phyloP scores from a whole-genome alignment of 352 stramenopile genomes.

The Globisporangium orthogonon region DNA sequence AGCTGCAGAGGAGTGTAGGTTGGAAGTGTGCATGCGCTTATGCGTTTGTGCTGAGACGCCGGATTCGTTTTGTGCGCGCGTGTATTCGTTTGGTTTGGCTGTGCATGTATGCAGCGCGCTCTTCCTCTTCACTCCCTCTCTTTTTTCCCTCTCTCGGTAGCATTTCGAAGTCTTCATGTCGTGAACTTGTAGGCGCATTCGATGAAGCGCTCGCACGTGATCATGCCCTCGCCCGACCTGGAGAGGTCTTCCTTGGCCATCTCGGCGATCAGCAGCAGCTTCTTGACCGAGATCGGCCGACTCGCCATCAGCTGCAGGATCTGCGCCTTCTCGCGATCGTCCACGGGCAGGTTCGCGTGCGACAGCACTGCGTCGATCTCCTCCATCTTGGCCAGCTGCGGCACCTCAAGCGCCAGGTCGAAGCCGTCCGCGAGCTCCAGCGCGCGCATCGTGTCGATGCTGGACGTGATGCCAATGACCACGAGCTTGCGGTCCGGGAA shows the following conservation, averaged over 20 bases:
- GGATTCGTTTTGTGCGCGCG: no score
- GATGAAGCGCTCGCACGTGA: conserved; percentile 74
- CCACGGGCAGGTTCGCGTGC: conserved; percentile 76
- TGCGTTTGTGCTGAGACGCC: no score
- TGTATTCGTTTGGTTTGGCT: no score
- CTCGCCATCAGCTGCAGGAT: conserved; percentile 68
- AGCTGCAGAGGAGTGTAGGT: no score
- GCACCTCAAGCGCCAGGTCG: conserved; percentile 90
- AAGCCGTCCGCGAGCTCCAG: conserved; percentile 94
- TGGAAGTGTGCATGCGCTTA: no score
- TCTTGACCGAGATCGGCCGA: conserved; percentile 98
- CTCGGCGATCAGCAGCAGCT: conserved; percentile 95
- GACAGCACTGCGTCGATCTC: conserved; percentile 86
- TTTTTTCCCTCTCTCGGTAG: no score
- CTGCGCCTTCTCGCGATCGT: conserved; percentile 51
- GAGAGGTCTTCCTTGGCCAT: conserved; percentile 92
- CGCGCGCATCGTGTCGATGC: conserved; percentile 88
- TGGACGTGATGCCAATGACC: conserved; percentile 94
- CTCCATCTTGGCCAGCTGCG: conserved; percentile 85
- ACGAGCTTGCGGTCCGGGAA: conserved; percentile 92
- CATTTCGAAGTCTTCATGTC: conserved; percentile 16
- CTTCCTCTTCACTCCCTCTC: no score
- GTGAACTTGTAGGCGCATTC: conserved; percentile 81
- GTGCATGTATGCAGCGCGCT: no score
- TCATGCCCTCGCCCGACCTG: conserved; percentile 54